Percentiles rank a stretch among this genome's conserved stretches.
Conservation (phyloP, 768 basidiomycete genomes). For the Lactarius hatsudake region DNA sequence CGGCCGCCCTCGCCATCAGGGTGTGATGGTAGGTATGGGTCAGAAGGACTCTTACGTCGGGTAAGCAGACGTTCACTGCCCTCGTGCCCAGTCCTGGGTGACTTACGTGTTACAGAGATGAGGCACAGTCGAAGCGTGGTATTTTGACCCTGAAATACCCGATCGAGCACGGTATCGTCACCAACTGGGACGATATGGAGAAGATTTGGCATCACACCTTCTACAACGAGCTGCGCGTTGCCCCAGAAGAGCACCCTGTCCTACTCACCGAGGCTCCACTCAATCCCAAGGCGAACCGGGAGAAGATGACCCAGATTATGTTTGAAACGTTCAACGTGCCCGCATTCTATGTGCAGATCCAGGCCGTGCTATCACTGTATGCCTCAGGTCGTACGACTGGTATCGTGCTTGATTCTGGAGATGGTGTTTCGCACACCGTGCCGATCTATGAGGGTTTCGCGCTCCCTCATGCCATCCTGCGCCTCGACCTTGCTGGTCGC, state of each 20-base stretch:
- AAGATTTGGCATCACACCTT: constrained; percentile 99
- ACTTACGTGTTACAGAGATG: constrained; percentile 54
- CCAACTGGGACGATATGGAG: constrained; percentile 99
- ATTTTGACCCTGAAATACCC: constrained; percentile 92
- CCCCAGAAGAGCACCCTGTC: constrained; percentile 74
- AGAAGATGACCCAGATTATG: constrained; percentile 80
- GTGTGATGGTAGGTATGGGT: constrained; percentile 97
- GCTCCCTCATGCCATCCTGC: constrained; percentile 88
- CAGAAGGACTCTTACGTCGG: constrained; percentile 97
- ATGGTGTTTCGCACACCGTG: constrained; percentile 94
- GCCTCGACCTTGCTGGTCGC: constrained; percentile 90
- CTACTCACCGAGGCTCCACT: constrained; percentile 70
- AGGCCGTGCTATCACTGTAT: constrained; percentile 76
- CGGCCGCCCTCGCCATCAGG: constrained; percentile 90
- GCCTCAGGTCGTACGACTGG: constrained; percentile 94
- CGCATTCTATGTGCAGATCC: constrained; percentile 73
- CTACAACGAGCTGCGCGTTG: constrained; percentile 79
- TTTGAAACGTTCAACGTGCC: constrained; percentile 76
- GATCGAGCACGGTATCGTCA: constrained; percentile 91
- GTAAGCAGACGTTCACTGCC: constrained; percentile 42
- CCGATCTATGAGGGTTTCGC: constrained; percentile 96
- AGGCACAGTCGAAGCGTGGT: constrained; percentile 93
- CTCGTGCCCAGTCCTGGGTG: background rate
- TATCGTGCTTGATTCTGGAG: constrained; percentile 94
- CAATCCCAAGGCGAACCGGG: constrained; percentile 71